These are phyloP conservation scores for Linanthus parryae DNA, from an alignment of 148 eudicot species.

Conservation along the genomic window DNA sequence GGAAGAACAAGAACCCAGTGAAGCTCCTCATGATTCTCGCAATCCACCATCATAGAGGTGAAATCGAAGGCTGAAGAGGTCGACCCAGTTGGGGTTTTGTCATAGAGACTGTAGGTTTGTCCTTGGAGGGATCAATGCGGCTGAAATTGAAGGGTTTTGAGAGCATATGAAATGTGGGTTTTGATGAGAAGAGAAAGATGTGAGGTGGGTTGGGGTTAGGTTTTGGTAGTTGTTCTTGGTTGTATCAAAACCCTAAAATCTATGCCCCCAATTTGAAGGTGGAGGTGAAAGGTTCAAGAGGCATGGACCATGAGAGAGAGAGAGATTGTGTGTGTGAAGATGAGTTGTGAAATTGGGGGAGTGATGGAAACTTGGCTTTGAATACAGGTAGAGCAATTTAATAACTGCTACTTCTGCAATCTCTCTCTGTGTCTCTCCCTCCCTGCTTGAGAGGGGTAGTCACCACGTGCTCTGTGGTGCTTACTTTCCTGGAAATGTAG, in stretches of 20 bases:
- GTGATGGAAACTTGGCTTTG: not conserved
- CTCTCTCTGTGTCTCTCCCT: conserved; percentile 4
- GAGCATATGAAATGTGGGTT: not conserved
- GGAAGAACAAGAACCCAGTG: conserved; percentile 13
- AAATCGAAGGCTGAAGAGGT: conserved; percentile 24
- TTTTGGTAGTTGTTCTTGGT: conserved; percentile 10
- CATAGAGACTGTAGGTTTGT: not conserved
- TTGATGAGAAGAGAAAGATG: not conserved
- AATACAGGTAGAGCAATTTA: conserved; percentile 8
- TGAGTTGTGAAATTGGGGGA: not conserved
- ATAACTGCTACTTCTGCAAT: conserved; percentile 5
- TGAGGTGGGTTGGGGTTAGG: not conserved
- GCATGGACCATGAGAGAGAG: conserved; percentile 5
- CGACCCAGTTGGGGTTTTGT: not conserved
- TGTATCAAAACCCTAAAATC: conserved; percentile 17
- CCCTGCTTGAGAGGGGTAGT: conserved; percentile 12
- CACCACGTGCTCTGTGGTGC: conserved; percentile 19
- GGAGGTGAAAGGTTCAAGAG: not conserved
- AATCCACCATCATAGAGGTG: conserved; percentile 45
- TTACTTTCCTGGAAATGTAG: conserved; percentile 7
- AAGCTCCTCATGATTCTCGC: conserved; percentile 41
- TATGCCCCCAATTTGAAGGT: not conserved
- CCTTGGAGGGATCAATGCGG: not conserved
- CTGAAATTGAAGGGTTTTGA: not conserved
- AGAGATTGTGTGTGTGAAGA: not conserved